These are phyloP conservation scores for Suillus paluster DNA, from an alignment of 768 basidiomycete genomes.

Conservation along the genomic window DNA sequence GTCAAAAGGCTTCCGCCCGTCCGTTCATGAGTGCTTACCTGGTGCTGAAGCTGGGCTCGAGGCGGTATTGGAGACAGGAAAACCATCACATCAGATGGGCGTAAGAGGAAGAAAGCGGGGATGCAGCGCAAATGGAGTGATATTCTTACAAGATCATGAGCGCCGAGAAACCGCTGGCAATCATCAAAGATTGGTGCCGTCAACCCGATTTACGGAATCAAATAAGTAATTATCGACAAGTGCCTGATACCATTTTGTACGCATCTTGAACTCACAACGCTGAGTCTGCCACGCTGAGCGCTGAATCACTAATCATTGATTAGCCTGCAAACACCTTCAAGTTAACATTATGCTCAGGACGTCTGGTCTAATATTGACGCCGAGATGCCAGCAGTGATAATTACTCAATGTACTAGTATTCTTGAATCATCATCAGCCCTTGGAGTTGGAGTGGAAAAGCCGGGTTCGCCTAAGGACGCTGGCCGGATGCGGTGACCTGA, in stretches of 20 bases:
- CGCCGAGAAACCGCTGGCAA: background rate
- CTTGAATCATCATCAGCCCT: background rate
- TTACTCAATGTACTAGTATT: background rate
- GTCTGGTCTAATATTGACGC: too few relatives aligned
- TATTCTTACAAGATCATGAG: slow-evolving; percentile 20
- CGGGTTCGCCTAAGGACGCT: background rate
- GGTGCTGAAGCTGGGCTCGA: background rate
- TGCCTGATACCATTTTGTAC: background rate
- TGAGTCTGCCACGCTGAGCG: background rate
- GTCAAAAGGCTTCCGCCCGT: background rate
- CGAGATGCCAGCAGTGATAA: background rate
- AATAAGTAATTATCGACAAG: background rate
- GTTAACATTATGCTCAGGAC: too few relatives aligned
- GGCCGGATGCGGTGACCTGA: background rate
- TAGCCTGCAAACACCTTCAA: background rate
- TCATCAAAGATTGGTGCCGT: slow-evolving; percentile 19
- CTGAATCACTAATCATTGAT: background rate
- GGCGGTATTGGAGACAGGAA: slow-evolving; percentile 10
- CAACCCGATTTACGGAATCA: slow-evolving; percentile 19
- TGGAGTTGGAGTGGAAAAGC: too few relatives aligned
- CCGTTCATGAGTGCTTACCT: background rate
- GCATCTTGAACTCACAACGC: too few relatives aligned
- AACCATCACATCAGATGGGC: slow-evolving; percentile 27
- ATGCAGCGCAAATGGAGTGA: too few relatives aligned
- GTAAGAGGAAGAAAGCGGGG: background rate